Percentiles rank a stretch among this genome's conserved stretches.
Evolutionary conservation across 208 protist genomes (phyloP).

Genomic region (Tritrichomonas musculus): DNA sequence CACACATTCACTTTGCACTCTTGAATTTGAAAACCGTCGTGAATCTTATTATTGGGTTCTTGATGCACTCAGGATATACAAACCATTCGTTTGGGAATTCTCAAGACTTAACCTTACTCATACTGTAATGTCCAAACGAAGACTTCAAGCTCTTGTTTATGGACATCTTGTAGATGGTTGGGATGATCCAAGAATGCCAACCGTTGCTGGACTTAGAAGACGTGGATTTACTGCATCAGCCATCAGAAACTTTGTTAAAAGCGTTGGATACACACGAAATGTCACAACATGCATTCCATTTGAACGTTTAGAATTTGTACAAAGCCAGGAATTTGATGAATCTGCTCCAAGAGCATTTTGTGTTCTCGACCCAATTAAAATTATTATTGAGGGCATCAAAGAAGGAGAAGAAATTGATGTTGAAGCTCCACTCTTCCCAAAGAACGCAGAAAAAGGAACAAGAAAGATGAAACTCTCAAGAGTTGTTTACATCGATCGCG

Average conservation of each 20-base stretch:
- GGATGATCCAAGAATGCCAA: constrained; percentile 59
- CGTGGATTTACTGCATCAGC: constrained; percentile 46
- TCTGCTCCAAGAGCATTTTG: constrained; percentile 41
- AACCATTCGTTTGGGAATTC: constrained; percentile 59
- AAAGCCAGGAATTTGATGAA: constrained; percentile 44
- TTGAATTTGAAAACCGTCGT: constrained; percentile 90
- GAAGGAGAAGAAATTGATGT: constrained; percentile 50
- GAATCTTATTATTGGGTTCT: constrained; percentile 61
- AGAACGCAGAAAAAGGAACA: constrained; percentile 64
- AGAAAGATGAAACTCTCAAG: constrained; percentile 71
- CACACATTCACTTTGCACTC: constrained; percentile 98
- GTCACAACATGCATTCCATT: constrained; percentile 33
- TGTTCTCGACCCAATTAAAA: constrained; percentile 48
- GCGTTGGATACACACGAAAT: constrained; percentile 47
- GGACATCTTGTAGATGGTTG: constrained; percentile 48
- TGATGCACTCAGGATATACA: constrained; percentile 53
- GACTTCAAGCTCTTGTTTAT: constrained; percentile 49
- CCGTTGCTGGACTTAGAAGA: constrained; percentile 51
- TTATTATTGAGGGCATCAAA: constrained; percentile 42
- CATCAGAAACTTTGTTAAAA: constrained; percentile 48
- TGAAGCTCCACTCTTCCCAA: constrained; percentile 82
- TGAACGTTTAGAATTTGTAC: constrained; percentile 38
- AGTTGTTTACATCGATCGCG: constrained; percentile 87
- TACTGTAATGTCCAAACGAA: constrained; percentile 56
- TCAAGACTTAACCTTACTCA: constrained; percentile 57